A percentile compares a stretch with the other conserved stretches of the same genome.
These are phyloP conservation scores for Ophiostoma himal-ulmi DNA, from an alignment of 2,329 filamentous ascomycete species.

Conservation along the genomic window DNA sequence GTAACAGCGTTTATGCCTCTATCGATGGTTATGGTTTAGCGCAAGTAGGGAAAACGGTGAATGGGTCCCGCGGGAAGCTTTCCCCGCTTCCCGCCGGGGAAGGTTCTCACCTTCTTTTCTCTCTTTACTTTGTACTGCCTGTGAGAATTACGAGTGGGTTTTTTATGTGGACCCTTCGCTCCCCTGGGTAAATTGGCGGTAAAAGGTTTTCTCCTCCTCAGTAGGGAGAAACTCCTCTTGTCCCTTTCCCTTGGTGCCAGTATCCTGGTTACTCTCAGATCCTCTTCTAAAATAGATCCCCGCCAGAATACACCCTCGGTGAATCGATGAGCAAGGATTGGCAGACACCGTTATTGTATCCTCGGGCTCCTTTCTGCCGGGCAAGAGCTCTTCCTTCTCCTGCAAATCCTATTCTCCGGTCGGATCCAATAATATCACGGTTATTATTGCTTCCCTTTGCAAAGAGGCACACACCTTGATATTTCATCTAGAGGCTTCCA, in stretches of 20 bases:
- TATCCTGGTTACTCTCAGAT: not conserved
- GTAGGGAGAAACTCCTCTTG: no score
- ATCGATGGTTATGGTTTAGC: not conserved
- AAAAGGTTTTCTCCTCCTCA: not conserved
- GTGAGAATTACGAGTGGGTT: not conserved
- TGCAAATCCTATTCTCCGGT: not conserved
- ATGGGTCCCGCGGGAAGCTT: not conserved
- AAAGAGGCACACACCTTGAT: not conserved
- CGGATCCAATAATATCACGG: slow-evolving; percentile 1
- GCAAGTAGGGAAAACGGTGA: not conserved
- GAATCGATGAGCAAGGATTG: not conserved
- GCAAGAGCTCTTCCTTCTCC: not conserved
- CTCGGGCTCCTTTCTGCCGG: no score
- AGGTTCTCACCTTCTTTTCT: not conserved
- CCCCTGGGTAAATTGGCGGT: slow-evolving; percentile 5
- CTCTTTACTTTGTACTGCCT: not conserved
- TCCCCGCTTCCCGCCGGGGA: not conserved
- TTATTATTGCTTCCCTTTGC: not conserved
- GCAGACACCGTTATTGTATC: not conserved
- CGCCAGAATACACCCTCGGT: slow-evolving; percentile 9
- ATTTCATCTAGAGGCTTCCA: not conserved
- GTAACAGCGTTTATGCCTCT: not conserved
- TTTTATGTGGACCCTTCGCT: not conserved
- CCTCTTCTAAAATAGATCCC: not conserved
- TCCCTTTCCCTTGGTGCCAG: not conserved